Evolutionary conservation across 805 yeast genomes (phyloP), one percentile per base, ranked within the genome.

Genomic region (Yarrowia sp.): DNA sequence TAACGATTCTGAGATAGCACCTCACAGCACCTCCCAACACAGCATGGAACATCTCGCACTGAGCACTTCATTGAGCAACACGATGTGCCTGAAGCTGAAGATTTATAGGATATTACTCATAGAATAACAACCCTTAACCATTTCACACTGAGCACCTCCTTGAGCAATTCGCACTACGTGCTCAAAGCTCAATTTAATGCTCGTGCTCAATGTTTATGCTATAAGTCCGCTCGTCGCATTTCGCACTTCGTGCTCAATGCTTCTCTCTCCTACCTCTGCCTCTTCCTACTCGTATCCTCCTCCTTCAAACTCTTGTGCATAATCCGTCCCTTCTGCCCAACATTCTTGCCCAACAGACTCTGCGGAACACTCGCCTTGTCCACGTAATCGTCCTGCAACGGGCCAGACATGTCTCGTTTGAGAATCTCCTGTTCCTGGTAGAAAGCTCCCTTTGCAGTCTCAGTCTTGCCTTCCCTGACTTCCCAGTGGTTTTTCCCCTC

Each of bases 371-470:
- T 66, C 2, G 71, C 58, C 49, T 75, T 77, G 66, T 77, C 77
- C 58, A 45, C 67, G 69, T 77, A 75, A 36, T 74, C 78, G 50
- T 75, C 78, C 59, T 76, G 48, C 40, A 48, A 1, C 12, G 55
- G 67, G 3, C 67, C 67, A 15, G 55, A 48, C 38, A 63, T 19
- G 45, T 63, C 67, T 48, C 67, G 43, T 38, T 63, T 46, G 38
- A 63, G 56, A 48, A 63, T 73, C 15, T 78, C 80, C 66, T 77
- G 76, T 59, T 76, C 77, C 50, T 72, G 76, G 72, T 67, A 79
- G 69, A 74, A 81, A 36, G 77, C 80, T 11, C 79, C 82, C 56
- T 71, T 71, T 66, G 78, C 79, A 49, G 77, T 41, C 19, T 67
- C 32, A 61, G 19, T 53, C 38, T 32, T 36, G 55, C 35, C 58